phyloP scores from a whole-genome alignment of 495 filamentous ascomycete species.

The Durotheca rogersii region DNA sequence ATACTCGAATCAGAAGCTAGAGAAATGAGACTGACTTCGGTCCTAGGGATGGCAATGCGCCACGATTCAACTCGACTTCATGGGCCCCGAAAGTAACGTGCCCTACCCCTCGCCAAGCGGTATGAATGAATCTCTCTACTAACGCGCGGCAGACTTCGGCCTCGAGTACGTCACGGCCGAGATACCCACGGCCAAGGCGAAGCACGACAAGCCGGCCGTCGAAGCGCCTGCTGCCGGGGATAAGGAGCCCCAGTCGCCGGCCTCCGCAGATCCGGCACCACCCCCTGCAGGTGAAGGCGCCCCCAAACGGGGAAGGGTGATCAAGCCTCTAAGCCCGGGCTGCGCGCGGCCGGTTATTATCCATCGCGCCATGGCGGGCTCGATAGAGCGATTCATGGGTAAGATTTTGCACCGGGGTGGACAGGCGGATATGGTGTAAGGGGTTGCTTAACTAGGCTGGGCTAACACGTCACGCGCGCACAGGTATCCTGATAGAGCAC shows the following conservation, averaged over 20 bases:
- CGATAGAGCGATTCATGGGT: slow-evolving; percentile 91
- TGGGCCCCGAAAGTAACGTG: slow-evolving; percentile 41
- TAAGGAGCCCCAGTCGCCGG: slow-evolving; percentile 30
- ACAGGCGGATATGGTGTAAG: neutral
- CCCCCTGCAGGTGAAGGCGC: slow-evolving; percentile 36
- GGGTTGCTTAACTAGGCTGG: too few species aligned
- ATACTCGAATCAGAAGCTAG: neutral
- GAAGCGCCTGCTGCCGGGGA: slow-evolving; percentile 29
- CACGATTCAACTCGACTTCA: slow-evolving; percentile 97
- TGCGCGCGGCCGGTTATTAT: slow-evolving; percentile 95
- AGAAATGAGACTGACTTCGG: neutral
- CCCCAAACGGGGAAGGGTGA: slow-evolving; percentile 37
- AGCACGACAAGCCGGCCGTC: slow-evolving; percentile 30
- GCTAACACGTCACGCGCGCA: too few species aligned
- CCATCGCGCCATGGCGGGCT: slow-evolving; percentile 91
- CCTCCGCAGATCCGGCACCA: slow-evolving; percentile 34
- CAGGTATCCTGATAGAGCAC: slow-evolving; percentile 80
- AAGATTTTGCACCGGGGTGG: neutral
- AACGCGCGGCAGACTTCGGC: slow-evolving; percentile 58
- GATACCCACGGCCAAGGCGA: slow-evolving; percentile 33
- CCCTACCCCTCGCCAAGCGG: neutral
- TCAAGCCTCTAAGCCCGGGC: slow-evolving; percentile 60
- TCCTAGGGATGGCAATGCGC: slow-evolving; percentile 81
- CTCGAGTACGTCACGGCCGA: slow-evolving; percentile 75
- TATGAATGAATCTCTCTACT: neutral